phyloP scores from a whole-genome alignment of 257 asterid species.

The Solanum rostratum region DNA sequence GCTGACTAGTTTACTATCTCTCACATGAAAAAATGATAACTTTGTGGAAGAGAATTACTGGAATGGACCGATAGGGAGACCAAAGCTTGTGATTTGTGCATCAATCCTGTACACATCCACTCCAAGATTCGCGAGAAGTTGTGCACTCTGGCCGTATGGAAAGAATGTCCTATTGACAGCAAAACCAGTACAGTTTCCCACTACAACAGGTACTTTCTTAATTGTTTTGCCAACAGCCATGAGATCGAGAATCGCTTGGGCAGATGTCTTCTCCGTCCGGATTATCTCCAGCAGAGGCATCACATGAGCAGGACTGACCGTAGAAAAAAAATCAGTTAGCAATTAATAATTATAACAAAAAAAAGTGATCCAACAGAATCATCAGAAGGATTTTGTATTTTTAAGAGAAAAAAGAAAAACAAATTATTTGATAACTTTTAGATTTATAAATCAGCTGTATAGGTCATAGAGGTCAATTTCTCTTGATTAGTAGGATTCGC shows the following conservation, averaged over 20 bases:
- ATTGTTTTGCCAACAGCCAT: slow-evolving; percentile 83
- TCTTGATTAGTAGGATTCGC: background rate
- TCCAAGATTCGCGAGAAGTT: slow-evolving; percentile 65
- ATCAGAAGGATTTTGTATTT: background rate
- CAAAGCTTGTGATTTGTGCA: slow-evolving; percentile 62
- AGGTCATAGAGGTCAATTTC: background rate
- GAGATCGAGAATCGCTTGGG: slow-evolving; percentile 87
- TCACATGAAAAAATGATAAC: background rate
- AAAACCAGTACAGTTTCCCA: slow-evolving; percentile 96
- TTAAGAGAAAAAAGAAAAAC: background rate
- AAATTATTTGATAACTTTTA: background rate
- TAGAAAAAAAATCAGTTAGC: slow-evolving; percentile 17
- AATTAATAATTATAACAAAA: background rate
- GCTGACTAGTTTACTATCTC: background rate
- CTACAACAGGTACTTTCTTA: slow-evolving; percentile 93
- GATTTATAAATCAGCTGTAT: background rate
- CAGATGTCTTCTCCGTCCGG: slow-evolving; percentile 80
- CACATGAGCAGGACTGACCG: slow-evolving; percentile 90
- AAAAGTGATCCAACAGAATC: background rate
- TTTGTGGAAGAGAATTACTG: slow-evolving; percentile 52
- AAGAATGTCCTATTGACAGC: slow-evolving; percentile 95
- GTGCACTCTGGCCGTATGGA: slow-evolving; percentile 83
- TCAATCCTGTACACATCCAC: slow-evolving; percentile 93
- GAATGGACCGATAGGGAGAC: slow-evolving; percentile 97
- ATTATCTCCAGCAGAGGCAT: slow-evolving; percentile 96